Conservation (phyloP, 768 basidiomycete genomes). For the Boletus edulis region DNA sequence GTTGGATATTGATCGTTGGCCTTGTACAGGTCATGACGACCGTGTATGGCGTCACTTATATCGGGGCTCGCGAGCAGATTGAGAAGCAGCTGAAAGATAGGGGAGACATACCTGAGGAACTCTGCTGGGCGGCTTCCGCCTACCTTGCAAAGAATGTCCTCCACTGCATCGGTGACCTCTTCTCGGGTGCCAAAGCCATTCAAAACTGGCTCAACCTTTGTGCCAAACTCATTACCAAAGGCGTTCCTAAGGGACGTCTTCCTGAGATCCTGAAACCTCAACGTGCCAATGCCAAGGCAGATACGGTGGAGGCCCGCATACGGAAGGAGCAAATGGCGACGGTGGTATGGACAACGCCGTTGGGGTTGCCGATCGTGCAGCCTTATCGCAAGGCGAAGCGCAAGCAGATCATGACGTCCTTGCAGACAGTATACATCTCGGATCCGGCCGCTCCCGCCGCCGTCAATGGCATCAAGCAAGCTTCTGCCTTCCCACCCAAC, state of each 20-base stretch:
- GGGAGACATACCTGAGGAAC: slow-evolving; percentile 66
- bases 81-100: slow-evolving; percentile 81
- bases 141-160: slow-evolving; percentile 84
- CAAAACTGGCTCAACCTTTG: slow-evolving; percentile 87
- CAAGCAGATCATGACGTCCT: slow-evolving; percentile 78
- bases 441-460: slow-evolving; percentile 78
- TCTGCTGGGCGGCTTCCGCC: slow-evolving; percentile 68
- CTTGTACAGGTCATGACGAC: slow-evolving; percentile 88
- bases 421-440: slow-evolving; percentile 87
- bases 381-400: slow-evolving; percentile 85
- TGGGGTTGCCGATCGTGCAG: slow-evolving; percentile 95
- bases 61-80: slow-evolving; percentile 95
- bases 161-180: slow-evolving; percentile 84
- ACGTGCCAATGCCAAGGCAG: slow-evolving; percentile 8
- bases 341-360: slow-evolving; percentile 94
- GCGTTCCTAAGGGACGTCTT: slow-evolving; percentile 72
- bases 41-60: slow-evolving; percentile 94
- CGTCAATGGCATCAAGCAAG: slow-evolving; percentile 85
- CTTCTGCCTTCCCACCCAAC: slow-evolving; percentile 97
- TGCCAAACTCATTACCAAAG: slow-evolving; percentile 83
- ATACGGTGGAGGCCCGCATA: slow-evolving; percentile 39
- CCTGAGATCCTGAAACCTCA: slow-evolving; percentile 36
- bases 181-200: slow-evolving; percentile 88
- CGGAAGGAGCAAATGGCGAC: slow-evolving; percentile 91
- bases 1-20: not conserved